Conservation (phyloP, 2,329 filamentous ascomycete species). For the Fusarium penzigii region DNA sequence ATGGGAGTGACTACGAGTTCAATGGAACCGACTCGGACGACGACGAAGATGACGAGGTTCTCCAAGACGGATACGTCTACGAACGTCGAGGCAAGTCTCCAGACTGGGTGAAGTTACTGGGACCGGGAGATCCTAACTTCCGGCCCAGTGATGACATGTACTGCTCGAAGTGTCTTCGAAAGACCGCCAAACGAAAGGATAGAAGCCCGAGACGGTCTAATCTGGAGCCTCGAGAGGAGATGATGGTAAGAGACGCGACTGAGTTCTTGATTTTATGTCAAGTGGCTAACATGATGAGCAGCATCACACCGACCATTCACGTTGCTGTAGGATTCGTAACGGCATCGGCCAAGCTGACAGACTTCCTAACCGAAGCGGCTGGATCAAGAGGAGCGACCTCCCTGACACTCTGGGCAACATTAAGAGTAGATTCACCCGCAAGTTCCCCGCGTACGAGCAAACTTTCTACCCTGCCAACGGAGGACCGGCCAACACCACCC, state of each 20-base stretch:
- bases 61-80: not conserved
- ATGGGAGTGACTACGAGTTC: conserved; percentile 11
- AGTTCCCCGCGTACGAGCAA: conserved; percentile 28
- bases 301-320: conserved; percentile 19
- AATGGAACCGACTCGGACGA: conserved; percentile 1
- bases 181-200: conserved; percentile 25
- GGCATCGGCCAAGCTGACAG: conserved; percentile 11
- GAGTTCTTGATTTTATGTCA: rapidly evolving
- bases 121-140: conserved; percentile 23
- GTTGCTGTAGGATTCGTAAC: conserved; percentile 31
- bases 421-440: conserved; percentile 24
- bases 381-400: conserved; percentile 26
- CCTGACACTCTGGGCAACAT: conserved; percentile 16
- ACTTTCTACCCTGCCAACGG: conserved; percentile 32
- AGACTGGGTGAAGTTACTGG: conserved; percentile 29
- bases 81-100: conserved; percentile 23
- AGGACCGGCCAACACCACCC: conserved; percentile 12
- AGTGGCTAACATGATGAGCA: conserved; percentile 8
- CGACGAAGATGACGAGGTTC: conserved; percentile 5
- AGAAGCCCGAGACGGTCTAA: conserved; percentile 19
- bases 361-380: conserved; percentile 37
- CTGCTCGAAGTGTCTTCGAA: conserved; percentile 36
- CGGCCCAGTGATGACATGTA: conserved; percentile 31
- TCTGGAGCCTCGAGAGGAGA: conserved; percentile 16
- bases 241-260: conserved; percentile 15